Base-by-base conservation (phyloP, 139 green algal species). In the Closterium sp. region DNA sequence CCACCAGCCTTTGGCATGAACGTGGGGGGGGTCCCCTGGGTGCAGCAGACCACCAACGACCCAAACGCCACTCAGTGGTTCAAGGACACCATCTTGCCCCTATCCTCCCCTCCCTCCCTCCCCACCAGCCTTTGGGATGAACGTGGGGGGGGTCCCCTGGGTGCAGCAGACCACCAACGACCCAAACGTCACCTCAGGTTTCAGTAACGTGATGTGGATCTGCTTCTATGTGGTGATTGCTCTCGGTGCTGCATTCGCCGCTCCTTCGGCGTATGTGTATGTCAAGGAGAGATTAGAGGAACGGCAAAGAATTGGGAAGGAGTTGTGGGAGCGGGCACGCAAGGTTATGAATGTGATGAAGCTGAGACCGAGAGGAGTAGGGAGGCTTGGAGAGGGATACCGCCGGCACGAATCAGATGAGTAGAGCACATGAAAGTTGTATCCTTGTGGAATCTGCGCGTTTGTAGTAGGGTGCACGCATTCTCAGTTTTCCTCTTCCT, bases 121-220 rank as follows among this genome's bases (percentile, higher is more conserved):
- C 19, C 17, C 19, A 22, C 38, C 38, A 50, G 38, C 38, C 38
- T 50, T 93, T 91, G 91, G 91, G n/a, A 93, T 93, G 91, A 93
- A 93, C 10, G 91, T 93, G 31, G 86, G 31, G 1, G 91, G 91
- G 5, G 91, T 93, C 31, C 91, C 87, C n/a, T 93, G 91, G 91
- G 34, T 91, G 38, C 91, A 89, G 31, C 87, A 91, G 22, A 91
- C 86, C 31, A 93, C 90, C 19, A 30, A 79, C 28, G 70, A 93
- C 85, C 90, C 90, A 9, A 24, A 91, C 29, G 7, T 87, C n/a
- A 31, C 84, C 22, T 30, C 32, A 28, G 91, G 91, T 6, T 93
- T 93, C 88, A 11, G 70, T 9, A 93, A 93, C 31, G 91, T 93
- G 5, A 88, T 93, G 91, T 42, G 70, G 28, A 91, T 93, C 7